Evolutionary conservation across 495 filamentous ascomycete genomes (phyloP).

Genomic region (Penicillium daleae): DNA sequence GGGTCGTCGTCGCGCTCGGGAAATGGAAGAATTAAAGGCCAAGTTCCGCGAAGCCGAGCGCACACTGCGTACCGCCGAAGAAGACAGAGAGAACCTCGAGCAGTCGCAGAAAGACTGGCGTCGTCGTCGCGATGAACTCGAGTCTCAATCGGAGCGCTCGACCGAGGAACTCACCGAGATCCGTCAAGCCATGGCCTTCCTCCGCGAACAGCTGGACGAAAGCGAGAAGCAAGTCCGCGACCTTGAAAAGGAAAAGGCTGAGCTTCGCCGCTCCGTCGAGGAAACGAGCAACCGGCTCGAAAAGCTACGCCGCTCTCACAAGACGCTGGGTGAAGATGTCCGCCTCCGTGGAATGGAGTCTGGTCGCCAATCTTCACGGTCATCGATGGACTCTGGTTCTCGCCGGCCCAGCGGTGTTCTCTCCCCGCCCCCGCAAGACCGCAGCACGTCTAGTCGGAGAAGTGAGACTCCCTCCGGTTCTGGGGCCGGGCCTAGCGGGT

Average conservation of each 20-base stretch:
- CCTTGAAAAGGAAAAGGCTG: constrained; percentile 77
- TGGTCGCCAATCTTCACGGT: constrained; percentile 59
- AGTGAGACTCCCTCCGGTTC: constrained; percentile 44
- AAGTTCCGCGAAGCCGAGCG: constrained; percentile 81
- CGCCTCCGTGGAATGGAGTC: constrained; percentile 46
- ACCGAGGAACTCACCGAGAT: constrained; percentile 73
- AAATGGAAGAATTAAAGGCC: constrained; percentile 82
- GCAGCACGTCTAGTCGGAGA: constrained; percentile 44
- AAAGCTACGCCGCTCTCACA: constrained; percentile 75
- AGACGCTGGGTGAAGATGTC: constrained; percentile 50
- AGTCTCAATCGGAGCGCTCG: constrained; percentile 67
- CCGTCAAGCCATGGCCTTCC: constrained; percentile 73
- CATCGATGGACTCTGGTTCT: constrained; percentile 68
- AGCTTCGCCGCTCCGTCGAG: constrained; percentile 75
- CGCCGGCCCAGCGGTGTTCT: constrained; percentile 31
- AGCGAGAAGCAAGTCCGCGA: constrained; percentile 83
- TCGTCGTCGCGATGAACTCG: constrained; percentile 71
- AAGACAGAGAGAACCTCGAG: constrained; percentile 73
- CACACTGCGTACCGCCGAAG: constrained; percentile 65
- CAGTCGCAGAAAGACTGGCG: constrained; percentile 74
- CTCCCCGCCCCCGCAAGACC: constrained; percentile 42
- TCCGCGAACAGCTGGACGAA: constrained; percentile 81
- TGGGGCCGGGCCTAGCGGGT: constrained; percentile 26
- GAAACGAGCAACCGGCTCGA: constrained; percentile 76
- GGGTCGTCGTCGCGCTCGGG: constrained; percentile 73